These are phyloP conservation scores for Zasmidium citrigriseum DNA, from an alignment of 2,329 filamentous ascomycete genomes.

Conservation along the genomic window DNA sequence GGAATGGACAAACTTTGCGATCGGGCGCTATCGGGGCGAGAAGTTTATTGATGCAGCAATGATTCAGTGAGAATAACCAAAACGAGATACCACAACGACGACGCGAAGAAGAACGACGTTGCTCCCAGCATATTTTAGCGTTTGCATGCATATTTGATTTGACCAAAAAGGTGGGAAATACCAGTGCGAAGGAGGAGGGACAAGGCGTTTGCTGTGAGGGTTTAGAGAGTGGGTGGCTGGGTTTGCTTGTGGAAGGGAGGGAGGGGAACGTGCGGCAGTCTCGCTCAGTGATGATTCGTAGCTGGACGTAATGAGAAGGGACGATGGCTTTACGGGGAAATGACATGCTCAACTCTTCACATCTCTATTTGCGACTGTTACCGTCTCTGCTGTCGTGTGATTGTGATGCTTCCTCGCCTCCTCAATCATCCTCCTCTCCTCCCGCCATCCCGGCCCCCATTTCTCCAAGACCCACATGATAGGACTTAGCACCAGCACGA, in stretches of 20 bases:
- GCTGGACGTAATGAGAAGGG: neutral
- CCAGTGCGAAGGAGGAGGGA: neutral
- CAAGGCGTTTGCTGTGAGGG: neutral
- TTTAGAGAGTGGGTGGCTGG: neutral
- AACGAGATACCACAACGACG: neutral
- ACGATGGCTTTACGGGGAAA: too few species aligned
- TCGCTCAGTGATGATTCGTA: neutral
- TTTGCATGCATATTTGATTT: neutral
- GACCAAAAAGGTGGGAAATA: neutral
- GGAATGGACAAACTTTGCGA: neutral
- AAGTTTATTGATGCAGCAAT: neutral
- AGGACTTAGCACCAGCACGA: slow-evolving; percentile 42
- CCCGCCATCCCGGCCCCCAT: slow-evolving; percentile 47
- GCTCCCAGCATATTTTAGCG: neutral
- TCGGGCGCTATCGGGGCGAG: neutral
- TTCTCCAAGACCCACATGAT: slow-evolving; percentile 43
- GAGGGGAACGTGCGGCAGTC: too few species aligned
- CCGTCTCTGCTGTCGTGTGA: neutral
- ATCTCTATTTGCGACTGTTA: neutral
- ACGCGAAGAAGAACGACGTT: neutral
- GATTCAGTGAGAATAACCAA: neutral
- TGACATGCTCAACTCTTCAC: too few species aligned
- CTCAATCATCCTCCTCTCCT: slow-evolving; percentile 24
- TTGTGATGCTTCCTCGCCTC: slow-evolving; percentile 9
- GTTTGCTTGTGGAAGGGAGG: too few species aligned